A percentile compares a stretch with the other conserved stretches of the same genome.
Conservation (phyloP, 768 basidiomycete species). For the Hygrophoropsis aurantiaca region DNA sequence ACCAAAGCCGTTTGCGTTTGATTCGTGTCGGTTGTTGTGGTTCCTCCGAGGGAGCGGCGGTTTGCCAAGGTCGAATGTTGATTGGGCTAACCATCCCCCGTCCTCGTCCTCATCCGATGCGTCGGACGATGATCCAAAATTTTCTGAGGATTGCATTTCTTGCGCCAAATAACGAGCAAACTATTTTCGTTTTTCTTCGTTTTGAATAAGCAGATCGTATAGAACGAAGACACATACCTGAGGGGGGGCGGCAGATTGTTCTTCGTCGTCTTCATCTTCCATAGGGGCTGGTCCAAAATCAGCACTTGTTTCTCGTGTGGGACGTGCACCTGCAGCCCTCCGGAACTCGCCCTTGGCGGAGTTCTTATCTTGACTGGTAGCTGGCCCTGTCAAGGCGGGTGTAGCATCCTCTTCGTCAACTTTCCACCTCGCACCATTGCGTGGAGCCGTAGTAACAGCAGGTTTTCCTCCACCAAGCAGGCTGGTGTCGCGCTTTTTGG, state of each 20-base stretch:
- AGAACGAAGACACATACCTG: constrained; percentile 36
- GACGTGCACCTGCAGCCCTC: constrained; percentile 42
- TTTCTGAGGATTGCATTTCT: constrained; percentile 66
- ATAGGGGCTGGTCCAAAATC: constrained; percentile 62
- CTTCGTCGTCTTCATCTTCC: constrained; percentile 43
- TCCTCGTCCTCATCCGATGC: constrained; percentile 63
- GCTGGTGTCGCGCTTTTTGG: constrained; percentile 76
- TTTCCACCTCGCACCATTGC: constrained; percentile 50
- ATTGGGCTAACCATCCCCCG: constrained; percentile 78
- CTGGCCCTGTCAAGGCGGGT: constrained; percentile 7
- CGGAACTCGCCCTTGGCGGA: constrained; percentile 57
- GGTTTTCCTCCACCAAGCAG: constrained; percentile 88
- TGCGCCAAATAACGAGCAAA: constrained; percentile 79
- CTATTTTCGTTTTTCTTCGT: constrained; percentile 33
- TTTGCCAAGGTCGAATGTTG: constrained; percentile 60
- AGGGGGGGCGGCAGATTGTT: constrained; percentile 43
- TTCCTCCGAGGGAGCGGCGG: constrained; percentile 50
- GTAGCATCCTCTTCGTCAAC: constrained; percentile 64
- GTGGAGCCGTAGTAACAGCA: constrained; percentile 39
- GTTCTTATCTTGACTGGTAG: constrained; percentile 9
- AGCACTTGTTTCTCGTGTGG: constrained; percentile 52
- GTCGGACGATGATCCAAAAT: constrained; percentile 51
- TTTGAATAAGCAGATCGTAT: background rate
- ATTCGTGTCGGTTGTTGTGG: constrained; percentile 44
- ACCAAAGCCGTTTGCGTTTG: constrained; percentile 49